Conservation (phyloP, 139 green algal species). For the Chlorella sp. region DNA sequence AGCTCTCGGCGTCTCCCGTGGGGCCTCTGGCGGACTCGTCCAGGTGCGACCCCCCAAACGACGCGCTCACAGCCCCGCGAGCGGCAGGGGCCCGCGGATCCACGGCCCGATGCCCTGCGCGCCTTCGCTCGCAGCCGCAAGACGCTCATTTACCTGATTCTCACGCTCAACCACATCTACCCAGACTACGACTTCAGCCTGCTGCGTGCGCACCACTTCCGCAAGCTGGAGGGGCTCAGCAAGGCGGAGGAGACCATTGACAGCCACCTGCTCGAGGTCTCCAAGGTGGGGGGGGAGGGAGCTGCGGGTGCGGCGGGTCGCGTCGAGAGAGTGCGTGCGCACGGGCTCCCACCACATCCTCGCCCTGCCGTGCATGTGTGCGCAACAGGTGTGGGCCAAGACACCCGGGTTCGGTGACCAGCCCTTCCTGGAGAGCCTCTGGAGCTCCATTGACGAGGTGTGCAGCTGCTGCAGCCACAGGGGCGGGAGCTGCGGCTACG, state of each 20-base stretch:
- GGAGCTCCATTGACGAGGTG: conserved; percentile 87
- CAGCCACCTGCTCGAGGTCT: conserved; percentile 81
- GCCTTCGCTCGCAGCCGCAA: conserved; percentile 69
- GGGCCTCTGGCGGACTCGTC: conserved; percentile 70
- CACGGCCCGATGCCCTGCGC: neutral
- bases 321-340: too few species aligned
- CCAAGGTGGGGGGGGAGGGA: conserved; percentile 57
- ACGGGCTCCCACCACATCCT: too few species aligned
- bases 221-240: conserved; percentile 67
- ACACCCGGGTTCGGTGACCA: conserved; percentile 68
- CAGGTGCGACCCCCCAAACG: conserved; percentile 43
- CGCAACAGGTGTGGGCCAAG: conserved; percentile 85
- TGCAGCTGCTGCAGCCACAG: conserved; percentile 4
- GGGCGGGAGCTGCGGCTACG: too few species aligned
- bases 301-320: too few species aligned
- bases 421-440: conserved; percentile 83
- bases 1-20: conserved; percentile 82
- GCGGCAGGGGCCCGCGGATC: too few species aligned
- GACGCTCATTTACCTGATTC: conserved; percentile 98
- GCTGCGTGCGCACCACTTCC: conserved; percentile 89
- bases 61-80: too few species aligned
- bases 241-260: conserved; percentile 79
- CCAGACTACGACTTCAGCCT: conserved; percentile 94
- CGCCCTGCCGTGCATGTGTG: too few species aligned
- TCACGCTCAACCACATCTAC: conserved; percentile 98